phyloP scores from a whole-genome alignment of 129 eudicot genomes.

The Heracleum sosnowskyi region DNA sequence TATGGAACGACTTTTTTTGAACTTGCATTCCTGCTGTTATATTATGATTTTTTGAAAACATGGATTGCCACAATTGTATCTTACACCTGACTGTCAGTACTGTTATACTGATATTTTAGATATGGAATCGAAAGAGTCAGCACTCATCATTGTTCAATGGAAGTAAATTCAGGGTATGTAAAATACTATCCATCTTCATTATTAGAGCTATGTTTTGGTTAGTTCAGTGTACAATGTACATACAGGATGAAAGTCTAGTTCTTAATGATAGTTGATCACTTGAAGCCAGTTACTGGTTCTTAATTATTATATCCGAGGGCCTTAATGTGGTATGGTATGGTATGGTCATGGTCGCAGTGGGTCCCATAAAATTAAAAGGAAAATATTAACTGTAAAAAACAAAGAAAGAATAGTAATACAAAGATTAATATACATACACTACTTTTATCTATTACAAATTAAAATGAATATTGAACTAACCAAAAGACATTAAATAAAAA shows the following conservation, averaged over 20 bases:
- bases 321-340: too few species aligned
- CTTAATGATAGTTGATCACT: background rate
- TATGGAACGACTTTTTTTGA: background rate
- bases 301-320: too few species aligned
- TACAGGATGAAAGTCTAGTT: background rate
- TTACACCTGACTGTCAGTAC: constrained; percentile 5
- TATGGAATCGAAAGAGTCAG: constrained; percentile 71
- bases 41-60: background rate
- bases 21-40: background rate
- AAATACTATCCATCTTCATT: constrained; percentile 8
- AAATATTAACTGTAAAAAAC: too few species aligned
- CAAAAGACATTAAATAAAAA: too few species aligned
- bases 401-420: too few species aligned
- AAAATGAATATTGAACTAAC: too few species aligned
- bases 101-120: constrained; percentile 35
- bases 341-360: too few species aligned
- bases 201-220: background rate
- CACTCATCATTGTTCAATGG: constrained; percentile 69
- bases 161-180: constrained; percentile 78
- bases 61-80: background rate
- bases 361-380: too few species aligned
- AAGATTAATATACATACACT: too few species aligned
- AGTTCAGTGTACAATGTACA: background rate
- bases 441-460: too few species aligned
- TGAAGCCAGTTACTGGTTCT: too few species aligned